These are phyloP conservation scores for Colletotrichum aenigma DNA, from an alignment of 2,329 filamentous ascomycete species.

Conservation along the genomic window DNA sequence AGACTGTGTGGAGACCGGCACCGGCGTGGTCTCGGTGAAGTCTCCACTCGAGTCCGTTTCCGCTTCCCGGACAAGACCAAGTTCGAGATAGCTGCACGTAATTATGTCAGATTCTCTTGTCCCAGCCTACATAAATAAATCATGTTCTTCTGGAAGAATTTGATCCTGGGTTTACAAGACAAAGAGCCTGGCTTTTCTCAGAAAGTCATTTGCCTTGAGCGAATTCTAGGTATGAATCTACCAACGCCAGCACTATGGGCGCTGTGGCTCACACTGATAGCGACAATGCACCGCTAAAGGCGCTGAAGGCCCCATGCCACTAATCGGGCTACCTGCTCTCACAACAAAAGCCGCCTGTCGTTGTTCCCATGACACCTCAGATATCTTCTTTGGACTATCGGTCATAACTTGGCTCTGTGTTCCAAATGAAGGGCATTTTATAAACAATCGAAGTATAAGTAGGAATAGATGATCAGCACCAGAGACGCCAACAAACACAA, in stretches of 20 bases:
- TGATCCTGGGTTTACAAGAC: fast-evolving
- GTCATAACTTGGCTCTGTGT: neutral
- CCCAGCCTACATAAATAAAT: neutral
- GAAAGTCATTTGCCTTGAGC: neutral
- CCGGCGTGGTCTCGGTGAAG: neutral
- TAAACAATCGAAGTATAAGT: too few relatives aligned
- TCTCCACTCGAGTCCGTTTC: neutral
- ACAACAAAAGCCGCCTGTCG: fast-evolving
- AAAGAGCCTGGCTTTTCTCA: neutral
- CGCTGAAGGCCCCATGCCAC: neutral
- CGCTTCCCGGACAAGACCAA: neutral
- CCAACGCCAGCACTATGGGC: too few relatives aligned
- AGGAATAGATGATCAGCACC: neutral
- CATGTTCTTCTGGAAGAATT: fast-evolving
- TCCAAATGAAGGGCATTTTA: neutral
- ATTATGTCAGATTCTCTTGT: neutral
- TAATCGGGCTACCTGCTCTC: neutral
- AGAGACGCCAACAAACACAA: neutral
- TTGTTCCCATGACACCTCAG: neutral
- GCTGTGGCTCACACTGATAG: neutral
- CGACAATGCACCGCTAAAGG: neutral
- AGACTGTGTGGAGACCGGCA: neutral
- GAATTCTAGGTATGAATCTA: neutral
- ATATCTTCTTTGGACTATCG: neutral
- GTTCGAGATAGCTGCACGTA: neutral